Evolutionary conservation across 805 yeast genomes (phyloP).

Genomic region (Saccharomycopsis javanensis): DNA sequence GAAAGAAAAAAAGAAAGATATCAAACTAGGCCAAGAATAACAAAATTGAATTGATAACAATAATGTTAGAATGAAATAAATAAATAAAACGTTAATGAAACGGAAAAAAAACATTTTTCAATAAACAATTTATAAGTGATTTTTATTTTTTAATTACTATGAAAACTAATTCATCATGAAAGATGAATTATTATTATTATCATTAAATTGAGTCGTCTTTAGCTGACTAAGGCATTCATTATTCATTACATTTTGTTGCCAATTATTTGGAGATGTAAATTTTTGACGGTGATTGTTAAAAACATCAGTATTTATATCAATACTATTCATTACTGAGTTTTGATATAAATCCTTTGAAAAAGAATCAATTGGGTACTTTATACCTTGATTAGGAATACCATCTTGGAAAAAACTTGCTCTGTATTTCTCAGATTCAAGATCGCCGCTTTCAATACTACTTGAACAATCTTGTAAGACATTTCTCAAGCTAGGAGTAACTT

Average conservation of each 20-base stretch:
- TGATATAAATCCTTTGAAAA: background rate
- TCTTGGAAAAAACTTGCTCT: constrained; percentile 3
- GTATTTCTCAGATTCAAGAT: constrained; percentile 7
- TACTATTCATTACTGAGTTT: background rate
- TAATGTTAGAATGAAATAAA: background rate
- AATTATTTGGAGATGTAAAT: background rate
- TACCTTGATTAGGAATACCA: background rate
- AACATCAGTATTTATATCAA: background rate
- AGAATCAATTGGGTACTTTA: background rate
- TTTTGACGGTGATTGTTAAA: background rate
- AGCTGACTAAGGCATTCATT: background rate
- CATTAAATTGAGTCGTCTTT: background rate
- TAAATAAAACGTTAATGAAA: too few relatives aligned
- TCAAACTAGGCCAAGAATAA: background rate
- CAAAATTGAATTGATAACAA: background rate
- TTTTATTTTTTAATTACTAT: too few relatives aligned
- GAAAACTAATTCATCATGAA: background rate
- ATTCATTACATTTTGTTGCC: background rate
- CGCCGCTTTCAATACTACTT: constrained; percentile 16
- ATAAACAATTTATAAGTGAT: too few relatives aligned
- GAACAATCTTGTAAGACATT: constrained; percentile 10
- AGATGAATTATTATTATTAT: background rate
- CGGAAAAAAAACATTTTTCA: too few relatives aligned
- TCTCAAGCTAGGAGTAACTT: background rate
- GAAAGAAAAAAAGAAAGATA: background rate